Conservation (phyloP, 2,329 filamentous ascomycete genomes). For the Hymenoscyphus fructigenus region DNA sequence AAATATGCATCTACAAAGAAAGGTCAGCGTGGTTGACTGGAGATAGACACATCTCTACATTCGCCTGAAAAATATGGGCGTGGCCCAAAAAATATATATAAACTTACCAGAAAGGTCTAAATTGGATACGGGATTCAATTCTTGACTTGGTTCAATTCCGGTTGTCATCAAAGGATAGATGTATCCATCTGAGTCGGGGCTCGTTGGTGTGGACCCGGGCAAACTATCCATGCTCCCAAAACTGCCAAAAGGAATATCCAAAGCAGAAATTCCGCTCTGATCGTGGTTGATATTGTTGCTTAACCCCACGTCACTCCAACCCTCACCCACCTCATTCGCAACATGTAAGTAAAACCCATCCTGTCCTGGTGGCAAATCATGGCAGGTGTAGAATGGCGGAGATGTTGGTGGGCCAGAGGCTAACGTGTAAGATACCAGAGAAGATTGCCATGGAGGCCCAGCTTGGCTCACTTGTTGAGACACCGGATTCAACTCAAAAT, state of each 20-base stretch:
- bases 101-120: slow-evolving; percentile 27
- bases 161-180: slow-evolving; percentile 22
- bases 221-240: slow-evolving; percentile 27
- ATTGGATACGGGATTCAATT: slow-evolving; percentile 17
- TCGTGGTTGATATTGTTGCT: slow-evolving; percentile 16
- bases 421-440: slow-evolving; percentile 25
- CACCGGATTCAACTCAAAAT: slow-evolving; percentile 15
- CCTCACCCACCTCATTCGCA: slow-evolving; percentile 20
- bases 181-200: slow-evolving; percentile 26
- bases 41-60: background rate
- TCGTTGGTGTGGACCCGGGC: slow-evolving; percentile 18
- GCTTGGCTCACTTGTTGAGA: slow-evolving; percentile 15
- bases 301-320: slow-evolving; percentile 23
- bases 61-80: background rate
- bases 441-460: slow-evolving; percentile 20
- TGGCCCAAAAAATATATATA: background rate
- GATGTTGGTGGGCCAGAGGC: slow-evolving; percentile 18
- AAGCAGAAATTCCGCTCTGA: slow-evolving; percentile 23
- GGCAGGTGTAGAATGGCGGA: slow-evolving; percentile 20
- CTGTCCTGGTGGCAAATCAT: slow-evolving; percentile 19
- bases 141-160: slow-evolving; percentile 17
- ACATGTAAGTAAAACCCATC: slow-evolving; percentile 20
- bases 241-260: slow-evolving; percentile 27
- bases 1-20: slow-evolving; percentile 21
- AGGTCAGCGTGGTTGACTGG: slow-evolving; percentile 14